These are phyloP conservation scores for Zygosaccharomyces sapae DNA, from an alignment of 1,139 yeast genomes.

Conservation along the genomic window DNA sequence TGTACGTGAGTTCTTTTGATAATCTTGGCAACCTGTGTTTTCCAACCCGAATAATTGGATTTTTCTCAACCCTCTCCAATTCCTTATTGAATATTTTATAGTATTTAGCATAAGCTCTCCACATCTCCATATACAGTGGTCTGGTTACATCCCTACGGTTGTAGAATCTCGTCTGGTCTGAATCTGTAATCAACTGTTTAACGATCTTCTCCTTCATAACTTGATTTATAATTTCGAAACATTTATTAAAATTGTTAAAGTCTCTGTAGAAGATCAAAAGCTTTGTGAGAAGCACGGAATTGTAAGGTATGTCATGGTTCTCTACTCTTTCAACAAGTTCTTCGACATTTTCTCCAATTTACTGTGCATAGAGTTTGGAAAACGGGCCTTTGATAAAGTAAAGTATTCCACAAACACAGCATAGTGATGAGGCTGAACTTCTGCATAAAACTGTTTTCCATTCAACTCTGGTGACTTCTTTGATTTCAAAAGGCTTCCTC, in stretches of 20 bases:
- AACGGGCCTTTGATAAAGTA: conserved; percentile 9
- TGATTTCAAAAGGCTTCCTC: conserved; percentile 14
- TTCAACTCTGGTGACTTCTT: background rate
- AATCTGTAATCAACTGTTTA: conserved; percentile 1
- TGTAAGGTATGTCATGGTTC: conserved; percentile 13
- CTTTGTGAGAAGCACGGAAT: conserved; percentile 22
- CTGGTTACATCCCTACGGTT: conserved; percentile 21
- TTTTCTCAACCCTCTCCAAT: conserved; percentile 13
- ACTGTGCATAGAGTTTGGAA: conserved; percentile 4
- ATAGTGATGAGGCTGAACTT: conserved; percentile 31
- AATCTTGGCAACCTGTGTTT: conserved; percentile 10
- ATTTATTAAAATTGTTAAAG: conserved; percentile 18
- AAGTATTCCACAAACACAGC: conserved; percentile 28
- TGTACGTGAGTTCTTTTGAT: conserved; percentile 13
- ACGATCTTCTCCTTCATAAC: conserved; percentile 13
- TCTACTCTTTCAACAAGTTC: conserved; percentile 18
- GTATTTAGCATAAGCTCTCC: conserved; percentile 28
- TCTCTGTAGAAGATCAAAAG: conserved; percentile 24
- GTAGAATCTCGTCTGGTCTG: conserved; percentile 16
- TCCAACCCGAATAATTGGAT: conserved; percentile 21
- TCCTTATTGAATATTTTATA: conserved; percentile 17
- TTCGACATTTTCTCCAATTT: conserved; percentile 12
- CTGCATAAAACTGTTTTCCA: conserved; percentile 9
- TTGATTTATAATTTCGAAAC: conserved; percentile 25
- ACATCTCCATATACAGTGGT: conserved; percentile 27